Evolutionary conservation across 2,329 filamentous ascomycete species (phyloP).

Genomic region (Botryotinia convoluta): DNA sequence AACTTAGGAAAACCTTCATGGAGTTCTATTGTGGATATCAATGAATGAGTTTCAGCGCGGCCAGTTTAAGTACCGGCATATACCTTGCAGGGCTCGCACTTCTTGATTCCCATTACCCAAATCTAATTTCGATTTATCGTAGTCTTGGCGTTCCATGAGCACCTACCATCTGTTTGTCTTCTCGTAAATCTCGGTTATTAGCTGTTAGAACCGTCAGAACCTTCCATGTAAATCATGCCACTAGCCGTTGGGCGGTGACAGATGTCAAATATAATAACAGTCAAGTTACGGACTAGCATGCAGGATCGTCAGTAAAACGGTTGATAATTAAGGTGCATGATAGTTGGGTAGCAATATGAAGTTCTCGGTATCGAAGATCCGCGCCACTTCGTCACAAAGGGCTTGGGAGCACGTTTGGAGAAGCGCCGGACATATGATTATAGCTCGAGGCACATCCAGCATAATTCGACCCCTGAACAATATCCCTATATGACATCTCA

Average conservation of each 20-base stretch:
- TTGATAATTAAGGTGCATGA: neutral
- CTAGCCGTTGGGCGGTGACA: neutral
- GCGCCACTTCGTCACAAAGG: neutral
- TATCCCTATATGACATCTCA: slow-evolving; percentile 12
- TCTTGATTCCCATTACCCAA: slow-evolving; percentile 13
- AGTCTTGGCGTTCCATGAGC: slow-evolving; percentile 1
- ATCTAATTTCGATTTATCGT: slow-evolving; percentile 9
- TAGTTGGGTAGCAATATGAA: slow-evolving; percentile 8
- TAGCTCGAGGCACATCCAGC: neutral
- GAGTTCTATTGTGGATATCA: slow-evolving; percentile 6
- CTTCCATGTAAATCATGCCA: neutral
- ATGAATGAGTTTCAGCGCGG: neutral
- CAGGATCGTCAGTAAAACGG: neutral
- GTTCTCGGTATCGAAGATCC: neutral
- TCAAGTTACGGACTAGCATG: neutral
- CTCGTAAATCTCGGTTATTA: neutral
- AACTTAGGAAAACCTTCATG: neutral
- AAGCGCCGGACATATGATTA: slow-evolving; percentile 10
- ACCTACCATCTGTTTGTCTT: slow-evolving; percentile 16
- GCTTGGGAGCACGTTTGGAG: slow-evolving; percentile 3
- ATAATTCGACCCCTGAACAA: slow-evolving; percentile 12
- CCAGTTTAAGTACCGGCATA: slow-evolving; percentile 2
- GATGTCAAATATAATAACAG: neutral
- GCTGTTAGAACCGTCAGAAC: neutral
- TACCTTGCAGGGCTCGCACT: slow-evolving; percentile 13